These are phyloP conservation scores for Paramecium biaurelia DNA, from an alignment of 73 alveolate genomes.

Conservation along the genomic window DNA sequence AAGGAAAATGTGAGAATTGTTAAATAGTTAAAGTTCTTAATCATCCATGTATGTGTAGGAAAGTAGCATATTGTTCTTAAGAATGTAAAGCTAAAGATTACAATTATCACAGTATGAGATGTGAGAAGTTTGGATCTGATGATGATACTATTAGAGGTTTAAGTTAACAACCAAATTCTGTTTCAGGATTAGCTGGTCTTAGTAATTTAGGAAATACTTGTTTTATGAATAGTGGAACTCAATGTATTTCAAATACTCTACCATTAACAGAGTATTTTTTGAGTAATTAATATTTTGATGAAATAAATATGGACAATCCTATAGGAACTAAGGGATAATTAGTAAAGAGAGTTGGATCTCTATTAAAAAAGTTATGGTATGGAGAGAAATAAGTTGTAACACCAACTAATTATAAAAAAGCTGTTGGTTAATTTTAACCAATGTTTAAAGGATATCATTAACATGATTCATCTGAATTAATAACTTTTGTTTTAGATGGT, in stretches of 20 bases:
- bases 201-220: conserved; percentile 98
- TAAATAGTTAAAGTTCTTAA: conserved; percentile 50
- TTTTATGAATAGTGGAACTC: conserved; percentile 96
- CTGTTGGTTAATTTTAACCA: conserved; percentile 56
- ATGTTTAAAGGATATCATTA: conserved; percentile 60
- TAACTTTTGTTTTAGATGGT: conserved; percentile 87
- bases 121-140: conserved; percentile 67
- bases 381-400: conserved; percentile 40
- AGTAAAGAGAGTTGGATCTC: conserved; percentile 37
- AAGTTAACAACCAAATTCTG: not conserved
- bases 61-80: conserved; percentile 72
- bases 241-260: conserved; percentile 87
- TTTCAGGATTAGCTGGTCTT: conserved; percentile 89
- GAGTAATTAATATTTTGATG: conserved; percentile 66
- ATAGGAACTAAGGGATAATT: conserved; percentile 91
- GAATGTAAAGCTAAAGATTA: conserved; percentile 71
- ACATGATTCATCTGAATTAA: conserved; percentile 78
- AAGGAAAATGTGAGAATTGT: conserved; percentile 76
- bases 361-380: conserved; percentile 58
- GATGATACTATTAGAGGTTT: conserved; percentile 40
- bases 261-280: conserved; percentile 90
- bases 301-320: conserved; percentile 88
- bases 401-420: conserved; percentile 52
- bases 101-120: conserved; percentile 67
- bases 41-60: conserved; percentile 69